These are phyloP conservation scores for Cicer pinnatifidum DNA, from an alignment of 306 rosid genomes.

Conservation along the genomic window DNA sequence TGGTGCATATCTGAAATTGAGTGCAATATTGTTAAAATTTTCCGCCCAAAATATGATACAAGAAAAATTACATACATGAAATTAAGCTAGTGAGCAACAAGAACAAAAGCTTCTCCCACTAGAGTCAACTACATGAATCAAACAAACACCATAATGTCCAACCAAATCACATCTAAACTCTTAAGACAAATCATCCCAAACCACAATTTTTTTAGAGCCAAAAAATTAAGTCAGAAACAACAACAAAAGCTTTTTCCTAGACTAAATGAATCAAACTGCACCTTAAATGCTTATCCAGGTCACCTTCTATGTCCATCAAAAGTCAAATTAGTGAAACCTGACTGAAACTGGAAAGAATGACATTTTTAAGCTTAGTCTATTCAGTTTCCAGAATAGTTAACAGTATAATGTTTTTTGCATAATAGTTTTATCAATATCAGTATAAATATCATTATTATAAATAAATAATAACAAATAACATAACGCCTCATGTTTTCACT, in stretches of 20 bases:
- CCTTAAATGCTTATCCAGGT: background rate
- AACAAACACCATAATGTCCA: background rate
- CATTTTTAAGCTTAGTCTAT: slow-evolving; percentile 3
- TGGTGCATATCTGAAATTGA: slow-evolving; percentile 77
- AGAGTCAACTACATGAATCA: background rate
- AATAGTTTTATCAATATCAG: background rate
- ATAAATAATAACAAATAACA: background rate
- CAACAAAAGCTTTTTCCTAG: background rate
- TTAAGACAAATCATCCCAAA: background rate
- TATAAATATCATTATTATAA: background rate
- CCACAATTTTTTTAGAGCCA: background rate
- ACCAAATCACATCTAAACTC: background rate
- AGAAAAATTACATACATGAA: slow-evolving; percentile 3
- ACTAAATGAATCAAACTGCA: background rate
- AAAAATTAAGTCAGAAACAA: background rate
- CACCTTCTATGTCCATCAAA: slow-evolving; percentile 9
- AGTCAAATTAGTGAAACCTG: slow-evolving; percentile 24
- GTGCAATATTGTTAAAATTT: slow-evolving; percentile 39
- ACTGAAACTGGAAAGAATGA: slow-evolving; percentile 3
- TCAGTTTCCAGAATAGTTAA: background rate
- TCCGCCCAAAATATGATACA: slow-evolving; percentile 36
- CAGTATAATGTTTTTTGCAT: slow-evolving; percentile 4
- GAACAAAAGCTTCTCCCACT: background rate
- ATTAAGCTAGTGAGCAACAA: background rate
- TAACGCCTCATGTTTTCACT: background rate